Base-by-base conservation (phyloP, 306 rosid species). In the barrel medic (Medicago truncatula) region DNA sequence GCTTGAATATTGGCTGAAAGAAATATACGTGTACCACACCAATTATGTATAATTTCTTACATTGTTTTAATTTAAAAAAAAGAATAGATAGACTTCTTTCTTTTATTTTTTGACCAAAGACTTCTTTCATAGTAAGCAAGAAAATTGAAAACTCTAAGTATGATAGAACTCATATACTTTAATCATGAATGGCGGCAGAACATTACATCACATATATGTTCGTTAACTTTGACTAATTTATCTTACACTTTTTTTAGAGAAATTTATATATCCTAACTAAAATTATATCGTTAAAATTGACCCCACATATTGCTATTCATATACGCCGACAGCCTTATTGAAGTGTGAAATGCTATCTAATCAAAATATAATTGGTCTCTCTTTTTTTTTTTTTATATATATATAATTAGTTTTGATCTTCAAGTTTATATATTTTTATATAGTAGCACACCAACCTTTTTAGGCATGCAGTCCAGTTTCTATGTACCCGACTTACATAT, bases 401-500 rank as follows among this genome's bases (percentile, higher is more conserved):
- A 56, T 1, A 60, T 60, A 28, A 13, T 0, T 52, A 52, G 58
- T 52, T 52, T 52, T 50, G 1, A n/a, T n/a, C n/a, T 34, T 34
- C 38, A 34, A 34, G 38, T 34, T n/a, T n/a, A 34, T 34, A 34
- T 34, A 34, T 8, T 54, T 18, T 36, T 1, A 34, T 62, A 63
- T 36, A 36, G 21, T 74, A 59, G 44, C 58, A 68, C 54, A 60
- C 36, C 63, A 17, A 61, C 65, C 80, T 83, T 78, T 83, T 62
- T 47, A 78, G 46, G 75, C 80, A 78, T 83, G 83, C 74, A 68
- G 64, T 74, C 39, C n/a, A 68, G 7, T 13, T 75, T 66, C 78
- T 41, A 71, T 82, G 71, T 63, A 76, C 72, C 80, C 38, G 34
- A 74, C 76, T 76, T 67, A 9, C 18, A 50, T 50, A 34, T 67